phyloP scores from a whole-genome alignment of 2,329 filamentous ascomycete genomes.

The Ophiostoma himal-ulmi region DNA sequence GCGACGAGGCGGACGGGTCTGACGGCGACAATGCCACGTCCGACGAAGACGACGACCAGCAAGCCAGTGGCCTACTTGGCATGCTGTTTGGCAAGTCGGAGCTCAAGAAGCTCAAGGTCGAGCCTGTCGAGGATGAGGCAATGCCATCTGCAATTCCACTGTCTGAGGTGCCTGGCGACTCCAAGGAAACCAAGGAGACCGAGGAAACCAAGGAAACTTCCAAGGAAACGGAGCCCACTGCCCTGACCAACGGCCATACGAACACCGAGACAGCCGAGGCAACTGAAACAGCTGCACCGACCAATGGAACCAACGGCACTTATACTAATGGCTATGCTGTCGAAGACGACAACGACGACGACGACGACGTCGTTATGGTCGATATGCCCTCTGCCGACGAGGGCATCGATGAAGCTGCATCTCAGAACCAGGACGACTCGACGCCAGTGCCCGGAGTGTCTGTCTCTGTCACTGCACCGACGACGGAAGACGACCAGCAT shows the following conservation, averaged over 20 bases:
- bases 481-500: not conserved
- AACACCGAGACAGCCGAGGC: not conserved
- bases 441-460: not conserved
- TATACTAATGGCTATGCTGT: conserved; percentile 29
- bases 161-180: not conserved
- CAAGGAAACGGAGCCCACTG: not conserved
- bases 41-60: conserved; percentile 38
- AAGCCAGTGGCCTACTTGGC: conserved; percentile 46
- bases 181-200: not conserved
- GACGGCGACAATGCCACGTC: conserved; percentile 40
- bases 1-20: conserved; percentile 42
- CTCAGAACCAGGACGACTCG: not conserved
- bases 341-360: conserved; percentile 25
- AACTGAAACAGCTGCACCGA: not conserved
- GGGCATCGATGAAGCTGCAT: not conserved
- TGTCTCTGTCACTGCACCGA: not conserved
- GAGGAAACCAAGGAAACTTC: no score
- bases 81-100: conserved; percentile 56
- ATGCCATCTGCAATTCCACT: conserved; percentile 19
- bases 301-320: not conserved
- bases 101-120: conserved; percentile 46
- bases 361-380: conserved; percentile 29
- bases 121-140: conserved; percentile 31
- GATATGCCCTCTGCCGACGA: conserved; percentile 25
- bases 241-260: not conserved